Base-by-base conservation (phyloP, 2,329 filamentous ascomycete genomes). In the Rhynchosporium secalis region DNA sequence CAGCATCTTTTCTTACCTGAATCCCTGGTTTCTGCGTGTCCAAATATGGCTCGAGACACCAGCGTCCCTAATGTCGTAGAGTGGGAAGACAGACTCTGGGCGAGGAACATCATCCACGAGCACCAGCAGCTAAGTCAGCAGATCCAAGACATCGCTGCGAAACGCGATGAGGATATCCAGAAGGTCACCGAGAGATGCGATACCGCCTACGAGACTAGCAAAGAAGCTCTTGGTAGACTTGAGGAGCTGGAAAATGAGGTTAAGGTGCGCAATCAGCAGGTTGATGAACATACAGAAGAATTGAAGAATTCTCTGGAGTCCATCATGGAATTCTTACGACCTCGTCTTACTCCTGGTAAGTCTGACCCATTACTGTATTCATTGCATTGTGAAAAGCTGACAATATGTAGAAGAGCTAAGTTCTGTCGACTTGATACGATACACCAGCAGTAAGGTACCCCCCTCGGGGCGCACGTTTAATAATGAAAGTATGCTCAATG, bases 21-120 rank as follows among this genome's bases (percentile, higher is more conserved):
- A 12, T 12, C n/a, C 28, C 33, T 36, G 6, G 12, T 28, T n/a
- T 8, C 20, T 10, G 26, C 43, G n/a, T 8, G n/a, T 46, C 6
- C 10, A 29, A 51, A 8, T 8, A 61, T 63, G 56, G 15, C 29
- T 20, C 51, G 51, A 36, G 26, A 28, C 9, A 20, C 48, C 6
- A 48, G 10, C 3, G 20, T 56, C 15, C 40, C 13, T 9, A 60
- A 31, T 13, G 45, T 51, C 6, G 59, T 51, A 41, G 51, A 61
- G 10, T 51, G 58, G 47, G 65, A 60, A 15, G 66, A 71, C 26
- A 56, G 41, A 7, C 54, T 72, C 2, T 69, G 67, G 68, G 62
- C 64, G 52, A 61, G 57, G 28, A 70, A 72, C 49, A 64, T 71
- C 26, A 66, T 70, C 10, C 68, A 65, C 58, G 71, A 72, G 51